Conservation (phyloP, 2,329 filamentous ascomycete genomes). For the Domatiomyces catenatus region DNA sequence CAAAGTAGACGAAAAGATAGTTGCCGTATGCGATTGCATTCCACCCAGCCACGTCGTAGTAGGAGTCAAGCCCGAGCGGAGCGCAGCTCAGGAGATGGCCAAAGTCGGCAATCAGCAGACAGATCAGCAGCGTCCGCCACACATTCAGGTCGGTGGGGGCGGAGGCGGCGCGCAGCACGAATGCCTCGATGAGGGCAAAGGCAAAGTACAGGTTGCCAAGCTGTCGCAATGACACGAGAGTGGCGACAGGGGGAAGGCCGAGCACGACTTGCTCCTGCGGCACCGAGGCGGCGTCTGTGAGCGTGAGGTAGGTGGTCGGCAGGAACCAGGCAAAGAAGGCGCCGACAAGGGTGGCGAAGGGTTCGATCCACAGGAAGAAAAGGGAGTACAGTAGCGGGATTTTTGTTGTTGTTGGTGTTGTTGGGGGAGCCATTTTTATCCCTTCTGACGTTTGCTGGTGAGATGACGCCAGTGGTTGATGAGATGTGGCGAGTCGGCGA, state of each 20-base stretch:
- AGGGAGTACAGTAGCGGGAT: slow-evolving; percentile 49
- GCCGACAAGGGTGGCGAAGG: slow-evolving; percentile 37
- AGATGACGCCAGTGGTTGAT: too few species aligned
- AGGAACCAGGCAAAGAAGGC: slow-evolving; percentile 38
- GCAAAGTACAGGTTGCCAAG: slow-evolving; percentile 65
- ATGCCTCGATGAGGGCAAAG: slow-evolving; percentile 61
- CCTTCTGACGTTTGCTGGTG: background rate
- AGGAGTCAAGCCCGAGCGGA: slow-evolving; percentile 44
- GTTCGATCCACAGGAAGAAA: slow-evolving; percentile 64
- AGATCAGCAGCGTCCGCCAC: slow-evolving; percentile 53
- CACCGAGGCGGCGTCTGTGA: slow-evolving; percentile 45
- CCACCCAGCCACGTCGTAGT: slow-evolving; percentile 48
- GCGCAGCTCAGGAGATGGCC: slow-evolving; percentile 57
- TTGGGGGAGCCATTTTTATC: background rate
- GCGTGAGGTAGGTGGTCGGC: slow-evolving; percentile 43
- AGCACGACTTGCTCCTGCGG: slow-evolving; percentile 20
- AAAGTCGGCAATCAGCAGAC: slow-evolving; percentile 57
- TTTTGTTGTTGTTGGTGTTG: slow-evolving; percentile 23
- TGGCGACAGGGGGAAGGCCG: slow-evolving; percentile 41
- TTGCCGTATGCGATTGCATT: slow-evolving; percentile 56
- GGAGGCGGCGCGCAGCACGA: slow-evolving; percentile 54
- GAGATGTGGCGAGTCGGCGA: background rate
- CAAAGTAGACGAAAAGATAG: slow-evolving; percentile 54
- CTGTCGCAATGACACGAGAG: slow-evolving; percentile 55
- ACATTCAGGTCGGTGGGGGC: slow-evolving; percentile 52